A percentile compares a stretch with the other conserved stretches of the same genome.
Conservation (phyloP, 768 basidiomycete genomes). For the Pleurotus cornucopiae region DNA sequence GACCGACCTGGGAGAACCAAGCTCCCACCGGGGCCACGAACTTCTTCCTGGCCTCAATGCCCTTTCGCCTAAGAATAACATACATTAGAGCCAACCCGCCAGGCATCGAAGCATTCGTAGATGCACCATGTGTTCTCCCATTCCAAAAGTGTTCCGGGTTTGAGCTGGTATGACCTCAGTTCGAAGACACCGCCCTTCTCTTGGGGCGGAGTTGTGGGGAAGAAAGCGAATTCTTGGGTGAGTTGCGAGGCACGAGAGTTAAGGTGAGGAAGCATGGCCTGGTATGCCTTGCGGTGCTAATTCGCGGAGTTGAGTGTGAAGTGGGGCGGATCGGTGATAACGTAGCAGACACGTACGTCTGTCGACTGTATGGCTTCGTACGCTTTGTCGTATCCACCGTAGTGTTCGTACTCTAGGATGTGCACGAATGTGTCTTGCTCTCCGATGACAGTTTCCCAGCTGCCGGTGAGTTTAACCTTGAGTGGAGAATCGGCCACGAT, state of each 20-base stretch:
- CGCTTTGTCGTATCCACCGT: conserved; percentile 82
- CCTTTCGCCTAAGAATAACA: conserved; percentile 62
- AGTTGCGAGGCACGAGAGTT: conserved; percentile 72
- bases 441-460: conserved; percentile 90
- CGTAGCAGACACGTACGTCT: background rate
- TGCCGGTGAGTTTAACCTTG: conserved; percentile 86
- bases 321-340: background rate
- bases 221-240: conserved; percentile 92
- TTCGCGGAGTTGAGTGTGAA: conserved; percentile 5
- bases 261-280: conserved; percentile 74
- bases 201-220: conserved; percentile 86
- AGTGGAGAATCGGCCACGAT: conserved; percentile 70
- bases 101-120: background rate
- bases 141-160: conserved; percentile 86
- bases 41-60: conserved; percentile 91
- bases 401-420: conserved; percentile 93
- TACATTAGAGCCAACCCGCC: background rate
- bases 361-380: conserved; percentile 2
- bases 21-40: conserved; percentile 77
- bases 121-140: conserved; percentile 91
- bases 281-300: conserved; percentile 66
- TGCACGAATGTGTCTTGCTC: conserved; percentile 79
- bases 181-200: conserved; percentile 92
- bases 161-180: conserved; percentile 81
- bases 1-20: conserved; percentile 89